Conservation (phyloP, 768 basidiomycete species). For the Phaeotremella skinneri region DNA sequence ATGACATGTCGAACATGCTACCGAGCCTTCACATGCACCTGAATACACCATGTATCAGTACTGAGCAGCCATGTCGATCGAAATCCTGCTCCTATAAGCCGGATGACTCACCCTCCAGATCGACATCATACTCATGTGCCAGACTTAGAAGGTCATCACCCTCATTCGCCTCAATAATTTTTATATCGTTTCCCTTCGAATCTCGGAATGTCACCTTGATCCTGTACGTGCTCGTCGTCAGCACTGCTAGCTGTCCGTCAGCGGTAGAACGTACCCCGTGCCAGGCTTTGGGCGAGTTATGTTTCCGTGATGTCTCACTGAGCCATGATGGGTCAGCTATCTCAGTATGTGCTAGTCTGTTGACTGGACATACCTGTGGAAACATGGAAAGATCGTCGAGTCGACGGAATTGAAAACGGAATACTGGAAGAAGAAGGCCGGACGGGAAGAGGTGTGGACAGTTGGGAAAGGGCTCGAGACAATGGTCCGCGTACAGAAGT, state of each 20-base stretch:
- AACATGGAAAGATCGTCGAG: neutral
- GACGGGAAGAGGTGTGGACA: neutral
- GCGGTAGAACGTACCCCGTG: constrained; percentile 59
- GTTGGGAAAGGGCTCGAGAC: neutral
- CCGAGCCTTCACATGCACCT: constrained; percentile 96
- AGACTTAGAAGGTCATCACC: constrained; percentile 88
- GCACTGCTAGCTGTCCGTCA: neutral
- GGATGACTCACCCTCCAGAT: constrained; percentile 74
- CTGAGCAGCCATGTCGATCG: neutral
- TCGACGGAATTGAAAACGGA: too few species aligned
- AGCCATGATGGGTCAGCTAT: neutral
- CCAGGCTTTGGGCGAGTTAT: constrained; percentile 65
- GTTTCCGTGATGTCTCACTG: constrained; percentile 55
- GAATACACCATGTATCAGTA: constrained; percentile 2
- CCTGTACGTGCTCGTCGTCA: constrained; percentile 53
- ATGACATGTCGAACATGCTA: constrained; percentile 97
- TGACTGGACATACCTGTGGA: neutral
- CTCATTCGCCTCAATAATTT: constrained; percentile 86
- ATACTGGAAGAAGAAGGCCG: neutral
- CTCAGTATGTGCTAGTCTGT: neutral
- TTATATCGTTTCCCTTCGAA: constrained; percentile 74
- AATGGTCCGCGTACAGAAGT: too few species aligned
- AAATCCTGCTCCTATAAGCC: neutral
- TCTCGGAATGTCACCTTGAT: constrained; percentile 89
- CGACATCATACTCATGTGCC: constrained; percentile 93